These are phyloP conservation scores for Aspergillus glaucus DNA, from an alignment of 2,329 filamentous ascomycete species.

Conservation along the genomic window DNA sequence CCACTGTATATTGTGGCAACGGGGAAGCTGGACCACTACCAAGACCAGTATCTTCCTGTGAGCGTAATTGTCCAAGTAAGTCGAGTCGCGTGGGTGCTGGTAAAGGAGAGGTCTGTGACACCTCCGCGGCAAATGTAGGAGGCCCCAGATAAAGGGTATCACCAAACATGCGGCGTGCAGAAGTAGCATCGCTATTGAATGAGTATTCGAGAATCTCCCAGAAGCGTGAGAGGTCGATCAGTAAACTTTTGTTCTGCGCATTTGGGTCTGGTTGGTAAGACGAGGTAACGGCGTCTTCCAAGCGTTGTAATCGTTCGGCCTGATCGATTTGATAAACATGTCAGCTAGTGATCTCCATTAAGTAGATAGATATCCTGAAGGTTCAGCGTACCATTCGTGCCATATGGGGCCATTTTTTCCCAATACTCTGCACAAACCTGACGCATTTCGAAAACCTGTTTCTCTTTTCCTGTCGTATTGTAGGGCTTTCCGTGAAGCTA, in stretches of 20 bases:
- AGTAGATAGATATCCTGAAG: not conserved
- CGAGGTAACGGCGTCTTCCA: constrained; percentile 41
- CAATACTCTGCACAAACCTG: constrained; percentile 38
- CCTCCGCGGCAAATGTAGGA: constrained; percentile 25
- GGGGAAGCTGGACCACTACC: constrained; percentile 6
- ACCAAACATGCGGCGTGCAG: constrained; percentile 37
- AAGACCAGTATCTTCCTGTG: not conserved
- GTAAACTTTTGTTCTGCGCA: constrained; percentile 29
- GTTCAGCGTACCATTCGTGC: constrained; percentile 32
- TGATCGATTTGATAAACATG: constrained; percentile 11
- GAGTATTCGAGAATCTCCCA: constrained; percentile 47
- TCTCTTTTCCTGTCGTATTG: constrained; percentile 37
- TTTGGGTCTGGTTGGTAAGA: constrained; percentile 35
- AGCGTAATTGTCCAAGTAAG: constrained; percentile 11
- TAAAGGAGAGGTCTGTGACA: constrained; percentile 39
- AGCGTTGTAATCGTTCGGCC: constrained; percentile 38
- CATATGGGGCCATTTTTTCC: constrained; percentile 42
- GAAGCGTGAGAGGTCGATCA: constrained; percentile 44
- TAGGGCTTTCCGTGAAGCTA: constrained; percentile 42
- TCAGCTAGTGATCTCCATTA: not conserved
- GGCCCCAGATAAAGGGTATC: constrained; percentile 30
- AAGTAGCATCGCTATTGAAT: constrained; percentile 34
- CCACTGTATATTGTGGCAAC: constrained; percentile 10
- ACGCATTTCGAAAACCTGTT: constrained; percentile 42
- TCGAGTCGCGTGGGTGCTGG: constrained; percentile 39